Percentiles rank a stretch among this genome's conserved stretches.
Evolutionary conservation across 2,329 filamentous ascomycete genomes (phyloP).

Genomic region (Aspergillus thermomutatus): DNA sequence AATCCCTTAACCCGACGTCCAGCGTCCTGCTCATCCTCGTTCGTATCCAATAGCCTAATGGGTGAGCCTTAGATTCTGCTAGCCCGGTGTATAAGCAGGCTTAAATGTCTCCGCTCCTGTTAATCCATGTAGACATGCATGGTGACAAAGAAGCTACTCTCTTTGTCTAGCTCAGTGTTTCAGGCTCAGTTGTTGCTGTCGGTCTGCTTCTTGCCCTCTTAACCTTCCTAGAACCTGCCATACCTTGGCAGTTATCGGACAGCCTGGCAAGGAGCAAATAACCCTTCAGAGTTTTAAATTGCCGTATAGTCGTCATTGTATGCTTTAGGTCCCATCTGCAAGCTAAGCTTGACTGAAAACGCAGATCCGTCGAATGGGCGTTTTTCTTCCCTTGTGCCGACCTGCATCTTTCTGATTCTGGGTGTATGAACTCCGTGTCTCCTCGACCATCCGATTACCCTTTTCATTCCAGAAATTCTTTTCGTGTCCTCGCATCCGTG

Average conservation of each 20-base stretch:
- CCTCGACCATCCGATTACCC: slow-evolving; percentile 8
- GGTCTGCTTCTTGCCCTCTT: slow-evolving; percentile 1
- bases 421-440: slow-evolving; percentile 13
- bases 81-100: slow-evolving; percentile 16
- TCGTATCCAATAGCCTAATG: slow-evolving; percentile 24
- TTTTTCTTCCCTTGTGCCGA: slow-evolving; percentile 12
- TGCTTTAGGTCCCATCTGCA: slow-evolving; percentile 15
- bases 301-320: slow-evolving; percentile 13
- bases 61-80: slow-evolving; percentile 17
- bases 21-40: slow-evolving; percentile 14
- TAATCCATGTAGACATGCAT: slow-evolving; percentile 12
- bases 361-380: slow-evolving; percentile 24
- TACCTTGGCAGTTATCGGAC: slow-evolving; percentile 19
- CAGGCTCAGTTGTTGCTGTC: slow-evolving; percentile 8
- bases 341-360: slow-evolving; percentile 23
- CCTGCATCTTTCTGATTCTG: slow-evolving; percentile 19
- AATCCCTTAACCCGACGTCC: slow-evolving; percentile 20
- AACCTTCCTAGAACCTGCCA: slow-evolving; percentile 6
- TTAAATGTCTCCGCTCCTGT: slow-evolving; percentile 17
- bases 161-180: slow-evolving; percentile 18
- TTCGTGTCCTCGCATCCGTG: slow-evolving; percentile 5
- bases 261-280: slow-evolving; percentile 14
- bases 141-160: slow-evolving; percentile 13
- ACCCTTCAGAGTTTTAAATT: slow-evolving; percentile 1
- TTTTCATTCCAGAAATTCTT: slow-evolving; percentile 19